Conservation (phyloP, 176 grass and related monocot genomes). For the Hordeum marinum region DNA sequence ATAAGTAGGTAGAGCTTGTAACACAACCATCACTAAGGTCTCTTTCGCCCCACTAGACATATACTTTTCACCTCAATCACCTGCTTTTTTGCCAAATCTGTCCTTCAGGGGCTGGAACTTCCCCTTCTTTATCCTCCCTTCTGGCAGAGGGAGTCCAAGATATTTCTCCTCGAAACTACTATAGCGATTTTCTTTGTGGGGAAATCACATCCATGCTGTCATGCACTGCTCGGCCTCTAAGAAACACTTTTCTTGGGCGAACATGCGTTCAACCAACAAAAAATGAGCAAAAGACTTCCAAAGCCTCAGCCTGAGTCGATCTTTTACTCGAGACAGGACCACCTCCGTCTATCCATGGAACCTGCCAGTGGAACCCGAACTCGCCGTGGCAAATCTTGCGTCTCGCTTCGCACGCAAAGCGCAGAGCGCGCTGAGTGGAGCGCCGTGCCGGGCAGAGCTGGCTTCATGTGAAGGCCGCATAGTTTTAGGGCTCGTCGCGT, state of each 20-base stretch:
- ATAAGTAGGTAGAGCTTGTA: too few species aligned
- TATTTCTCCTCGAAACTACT: too few species aligned
- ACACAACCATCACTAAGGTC: too few species aligned
- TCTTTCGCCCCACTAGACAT: too few species aligned
- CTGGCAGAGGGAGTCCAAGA: too few species aligned
- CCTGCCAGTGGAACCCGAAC: neutral
- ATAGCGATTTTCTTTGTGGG: too few species aligned
- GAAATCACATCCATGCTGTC: too few species aligned
- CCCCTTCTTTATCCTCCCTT: too few species aligned
- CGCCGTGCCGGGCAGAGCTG: conserved; percentile 16
- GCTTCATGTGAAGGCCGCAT: conserved; percentile 19
- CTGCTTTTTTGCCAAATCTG: too few species aligned
- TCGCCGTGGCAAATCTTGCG: neutral
- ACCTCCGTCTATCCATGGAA: neutral
- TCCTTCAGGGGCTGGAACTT: too few species aligned
- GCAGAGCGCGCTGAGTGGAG: neutral
- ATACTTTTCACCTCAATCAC: too few species aligned
- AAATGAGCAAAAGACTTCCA: neutral
- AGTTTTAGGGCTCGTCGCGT: conserved; percentile 17
- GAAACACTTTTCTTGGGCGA: neutral
- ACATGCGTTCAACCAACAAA: neutral
- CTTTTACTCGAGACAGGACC: neutral
- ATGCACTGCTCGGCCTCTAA: neutral
- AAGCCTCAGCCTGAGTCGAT: neutral
- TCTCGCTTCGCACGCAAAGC: conserved; percentile 13